phyloP scores from a whole-genome alignment of 768 basidiomycete species.

The Lactarius psammicola region DNA sequence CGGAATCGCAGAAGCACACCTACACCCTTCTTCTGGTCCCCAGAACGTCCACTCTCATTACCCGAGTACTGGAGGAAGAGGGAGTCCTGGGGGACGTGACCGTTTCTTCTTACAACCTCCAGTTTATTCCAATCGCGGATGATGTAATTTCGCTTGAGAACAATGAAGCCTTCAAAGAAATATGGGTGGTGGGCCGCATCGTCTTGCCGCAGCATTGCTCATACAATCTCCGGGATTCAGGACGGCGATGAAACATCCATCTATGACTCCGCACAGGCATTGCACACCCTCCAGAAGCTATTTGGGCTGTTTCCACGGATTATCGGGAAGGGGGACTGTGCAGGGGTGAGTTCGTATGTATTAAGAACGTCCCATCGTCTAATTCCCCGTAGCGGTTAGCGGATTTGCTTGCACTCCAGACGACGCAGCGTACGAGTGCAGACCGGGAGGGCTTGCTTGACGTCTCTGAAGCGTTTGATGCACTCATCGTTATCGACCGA shows the following conservation, averaged over 20 bases:
- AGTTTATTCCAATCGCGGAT: slow-evolving; percentile 90
- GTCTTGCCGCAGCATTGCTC: slow-evolving; percentile 4
- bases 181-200: slow-evolving; percentile 74
- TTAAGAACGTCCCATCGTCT: slow-evolving; percentile 12
- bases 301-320: slow-evolving; percentile 92
- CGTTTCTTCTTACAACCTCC: slow-evolving; percentile 83
- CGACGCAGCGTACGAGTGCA: slow-evolving; percentile 43
- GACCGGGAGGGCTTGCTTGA: slow-evolving; percentile 44
- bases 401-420: slow-evolving; percentile 62
- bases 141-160: slow-evolving; percentile 91
- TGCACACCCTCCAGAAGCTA: slow-evolving; percentile 76
- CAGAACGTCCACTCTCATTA: slow-evolving; percentile 80
- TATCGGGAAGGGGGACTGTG: slow-evolving; percentile 88
- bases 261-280: slow-evolving; percentile 84
- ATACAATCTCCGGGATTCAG: slow-evolving; percentile 41
- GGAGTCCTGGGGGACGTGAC: slow-evolving; percentile 96
- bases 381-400: slow-evolving; percentile 61
- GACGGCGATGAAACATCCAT: slow-evolving; percentile 91
- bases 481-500: slow-evolving; percentile 85
- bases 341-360: slow-evolving; percentile 49
- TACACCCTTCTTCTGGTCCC: slow-evolving; percentile 90
- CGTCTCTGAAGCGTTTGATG: slow-evolving; percentile 69
- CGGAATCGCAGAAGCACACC: slow-evolving; percentile 70
- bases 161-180: slow-evolving; percentile 80
- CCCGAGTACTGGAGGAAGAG: slow-evolving; percentile 87